Evolutionary conservation across 2,329 filamentous ascomycete species (phyloP).

Genomic region (Cylindrodendrum hubeiense): DNA sequence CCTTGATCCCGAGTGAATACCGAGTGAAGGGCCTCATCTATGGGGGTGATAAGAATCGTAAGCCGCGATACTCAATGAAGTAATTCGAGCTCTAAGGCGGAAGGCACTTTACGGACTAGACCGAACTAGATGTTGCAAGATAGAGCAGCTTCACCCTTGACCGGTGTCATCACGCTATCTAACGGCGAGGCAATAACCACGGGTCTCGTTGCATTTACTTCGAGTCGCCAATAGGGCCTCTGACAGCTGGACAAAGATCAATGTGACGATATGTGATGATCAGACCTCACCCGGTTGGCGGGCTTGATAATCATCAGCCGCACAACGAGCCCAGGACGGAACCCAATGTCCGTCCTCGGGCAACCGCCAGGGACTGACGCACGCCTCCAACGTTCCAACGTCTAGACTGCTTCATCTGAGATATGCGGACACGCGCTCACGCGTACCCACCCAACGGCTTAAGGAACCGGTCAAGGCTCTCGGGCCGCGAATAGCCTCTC

Average conservation of each 20-base stretch:
- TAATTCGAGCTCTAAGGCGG: background rate
- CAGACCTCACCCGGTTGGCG: background rate
- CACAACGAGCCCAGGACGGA: background rate
- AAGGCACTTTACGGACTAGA: background rate
- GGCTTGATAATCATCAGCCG: background rate
- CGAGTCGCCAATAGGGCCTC: background rate
- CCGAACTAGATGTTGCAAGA: background rate
- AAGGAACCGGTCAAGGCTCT: slow-evolving; percentile 1
- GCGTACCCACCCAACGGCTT: background rate
- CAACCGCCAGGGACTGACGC: background rate
- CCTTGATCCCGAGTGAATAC: background rate
- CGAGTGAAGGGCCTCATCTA: background rate
- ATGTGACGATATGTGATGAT: background rate
- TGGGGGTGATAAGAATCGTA: background rate
- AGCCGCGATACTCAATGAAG: slow-evolving; percentile 3
- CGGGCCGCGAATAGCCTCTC: slow-evolving; percentile 18
- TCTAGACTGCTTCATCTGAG: background rate
- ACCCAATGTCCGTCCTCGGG: background rate
- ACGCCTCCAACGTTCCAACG: background rate
- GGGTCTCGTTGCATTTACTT: background rate
- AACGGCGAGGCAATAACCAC: background rate
- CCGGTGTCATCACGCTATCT: background rate
- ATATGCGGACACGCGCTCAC: background rate
- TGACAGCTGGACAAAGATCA: background rate
- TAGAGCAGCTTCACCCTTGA: background rate